A percentile compares a stretch with the other conserved stretches of the same genome.
These are phyloP conservation scores for Pelargonium myrrhifolium DNA, from an alignment of 441 rosid genomes.

Conservation along the genomic window DNA sequence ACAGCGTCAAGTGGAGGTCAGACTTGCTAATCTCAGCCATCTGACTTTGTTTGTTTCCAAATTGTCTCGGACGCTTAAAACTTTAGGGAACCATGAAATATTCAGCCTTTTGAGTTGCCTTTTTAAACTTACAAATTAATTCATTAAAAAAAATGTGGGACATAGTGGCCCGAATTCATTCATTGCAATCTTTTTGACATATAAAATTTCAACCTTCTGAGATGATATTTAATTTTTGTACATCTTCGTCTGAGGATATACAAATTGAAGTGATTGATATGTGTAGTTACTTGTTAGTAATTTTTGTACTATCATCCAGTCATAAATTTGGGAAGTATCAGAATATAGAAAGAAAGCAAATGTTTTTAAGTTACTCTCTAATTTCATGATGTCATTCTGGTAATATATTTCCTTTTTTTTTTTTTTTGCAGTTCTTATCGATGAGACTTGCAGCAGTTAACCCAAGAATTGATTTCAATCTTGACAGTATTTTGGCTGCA, in stretches of 20 bases:
- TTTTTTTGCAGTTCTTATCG: slow-evolving; percentile 64
- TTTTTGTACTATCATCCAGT: not conserved
- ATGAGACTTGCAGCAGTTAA: slow-evolving; percentile 91
- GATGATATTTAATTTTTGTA: not conserved
- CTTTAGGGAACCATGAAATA: not conserved
- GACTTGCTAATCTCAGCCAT: slow-evolving; percentile 18
- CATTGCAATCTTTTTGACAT: not conserved
- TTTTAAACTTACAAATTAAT: not conserved
- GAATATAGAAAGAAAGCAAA: not conserved
- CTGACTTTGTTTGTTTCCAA: not conserved
- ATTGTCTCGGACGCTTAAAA: not conserved
- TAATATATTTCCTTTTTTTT: slow-evolving; percentile 10
- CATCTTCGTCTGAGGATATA: not conserved
- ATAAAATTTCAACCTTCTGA: not conserved
- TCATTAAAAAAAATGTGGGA: not conserved
- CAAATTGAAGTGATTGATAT: not conserved
- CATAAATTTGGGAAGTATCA: not conserved
- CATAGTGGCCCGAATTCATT: not conserved
- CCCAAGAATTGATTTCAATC: slow-evolving; percentile 76
- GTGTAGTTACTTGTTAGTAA: not conserved
- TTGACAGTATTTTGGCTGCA: slow-evolving; percentile 54
- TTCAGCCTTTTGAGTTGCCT: not conserved
- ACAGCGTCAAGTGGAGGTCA: slow-evolving; percentile 87
- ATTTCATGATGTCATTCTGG: slow-evolving; percentile 20
- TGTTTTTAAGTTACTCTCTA: too few relatives aligned